Evolutionary conservation across 163 green algal genomes (phyloP).

Genomic region (Chlamydomonas reinhardtii): DNA sequence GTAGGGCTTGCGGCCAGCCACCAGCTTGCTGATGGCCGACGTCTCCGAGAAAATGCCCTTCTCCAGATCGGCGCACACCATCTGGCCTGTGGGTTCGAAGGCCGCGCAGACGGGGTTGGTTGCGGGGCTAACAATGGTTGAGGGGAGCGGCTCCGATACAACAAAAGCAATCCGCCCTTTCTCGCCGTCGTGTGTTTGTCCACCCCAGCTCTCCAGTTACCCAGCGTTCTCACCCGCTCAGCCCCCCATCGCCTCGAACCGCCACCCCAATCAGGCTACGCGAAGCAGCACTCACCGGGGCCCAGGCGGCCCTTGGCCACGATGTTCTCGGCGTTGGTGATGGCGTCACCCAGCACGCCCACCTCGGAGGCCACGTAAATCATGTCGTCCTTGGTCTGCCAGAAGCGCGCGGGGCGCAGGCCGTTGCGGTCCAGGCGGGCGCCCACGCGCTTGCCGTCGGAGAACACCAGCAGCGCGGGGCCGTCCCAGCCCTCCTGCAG

Average conservation of each 20-base stretch:
- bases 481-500: slow-evolving; percentile 99
- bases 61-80: slow-evolving; percentile 94
- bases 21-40: slow-evolving; percentile 82
- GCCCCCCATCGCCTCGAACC: too few relatives aligned
- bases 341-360: slow-evolving; percentile 88
- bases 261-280: background rate
- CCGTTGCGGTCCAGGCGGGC: slow-evolving; percentile 97
- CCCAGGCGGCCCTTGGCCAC: slow-evolving; percentile 95
- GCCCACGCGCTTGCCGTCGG: slow-evolving; percentile 89
- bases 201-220: too few relatives aligned
- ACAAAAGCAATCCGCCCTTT: too few relatives aligned
- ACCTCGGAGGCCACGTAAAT: slow-evolving; percentile 98
- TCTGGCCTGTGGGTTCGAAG: slow-evolving; percentile 82
- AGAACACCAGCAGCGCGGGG: slow-evolving; percentile 98
- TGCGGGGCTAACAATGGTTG: too few relatives aligned
- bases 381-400: slow-evolving; percentile 94
- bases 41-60: slow-evolving; percentile 89
- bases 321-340: slow-evolving; percentile 88
- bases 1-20: slow-evolving; percentile 87
- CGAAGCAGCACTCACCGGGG: slow-evolving; percentile 65
- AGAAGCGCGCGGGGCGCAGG: slow-evolving; percentile 96
- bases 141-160: too few relatives aligned
- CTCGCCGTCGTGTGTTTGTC: too few relatives aligned
- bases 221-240: too few relatives aligned
- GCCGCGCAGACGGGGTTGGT: too few relatives aligned